Conservation (phyloP, 73 alveolate genomes). For the Symbiodinium natans region DNA sequence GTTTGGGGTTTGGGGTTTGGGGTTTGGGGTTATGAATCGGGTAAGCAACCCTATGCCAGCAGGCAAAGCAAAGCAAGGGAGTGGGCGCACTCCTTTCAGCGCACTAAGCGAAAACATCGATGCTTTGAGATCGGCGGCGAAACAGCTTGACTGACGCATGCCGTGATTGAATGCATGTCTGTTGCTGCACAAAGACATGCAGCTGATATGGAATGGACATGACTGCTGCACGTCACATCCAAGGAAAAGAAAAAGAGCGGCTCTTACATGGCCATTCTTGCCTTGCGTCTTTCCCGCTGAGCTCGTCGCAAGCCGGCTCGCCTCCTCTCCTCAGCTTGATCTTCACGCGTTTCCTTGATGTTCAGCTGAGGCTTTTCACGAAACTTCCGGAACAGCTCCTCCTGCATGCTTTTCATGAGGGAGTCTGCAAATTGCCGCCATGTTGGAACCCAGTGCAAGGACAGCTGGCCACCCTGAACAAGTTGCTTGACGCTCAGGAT, state of each 20-base stretch:
- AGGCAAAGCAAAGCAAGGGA: no score
- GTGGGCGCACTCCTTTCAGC: no score
- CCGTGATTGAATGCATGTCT: no score
- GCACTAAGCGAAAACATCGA: no score
- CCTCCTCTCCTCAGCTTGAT: neutral
- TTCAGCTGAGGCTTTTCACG: neutral
- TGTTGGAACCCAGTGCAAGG: neutral
- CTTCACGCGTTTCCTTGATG: neutral
- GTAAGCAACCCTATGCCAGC: no score
- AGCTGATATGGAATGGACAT: no score
- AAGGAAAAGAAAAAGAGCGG: neutral
- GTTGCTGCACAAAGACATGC: no score
- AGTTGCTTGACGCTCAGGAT: neutral
- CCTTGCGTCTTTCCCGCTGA: neutral
- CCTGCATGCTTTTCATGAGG: neutral
- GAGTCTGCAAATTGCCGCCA: neutral
- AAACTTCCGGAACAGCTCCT: neutral
- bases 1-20: no score
- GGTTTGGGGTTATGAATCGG: no score
- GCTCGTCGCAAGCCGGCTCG: neutral
- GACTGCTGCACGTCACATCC: slow-evolving; percentile 5
- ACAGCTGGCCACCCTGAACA: neutral
- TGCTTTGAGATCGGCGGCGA: no score
- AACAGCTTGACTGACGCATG: no score
- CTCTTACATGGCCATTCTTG: neutral